phyloP scores from a whole-genome alignment of 441 rosid species.

The Dalechampia spathulata region DNA sequence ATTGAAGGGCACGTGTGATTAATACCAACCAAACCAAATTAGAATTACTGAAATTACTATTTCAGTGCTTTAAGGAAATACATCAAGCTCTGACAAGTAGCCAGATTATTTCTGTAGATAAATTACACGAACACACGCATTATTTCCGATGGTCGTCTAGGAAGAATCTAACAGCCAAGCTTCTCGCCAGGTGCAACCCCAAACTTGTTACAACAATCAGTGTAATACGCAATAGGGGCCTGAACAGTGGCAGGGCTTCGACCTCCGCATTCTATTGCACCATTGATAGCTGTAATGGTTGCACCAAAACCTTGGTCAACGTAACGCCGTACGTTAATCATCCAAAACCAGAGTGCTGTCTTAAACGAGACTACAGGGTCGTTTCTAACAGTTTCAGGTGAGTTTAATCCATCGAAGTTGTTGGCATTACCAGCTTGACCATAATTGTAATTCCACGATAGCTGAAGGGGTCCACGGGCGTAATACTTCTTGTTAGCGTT shows the following conservation, averaged over 20 bases:
- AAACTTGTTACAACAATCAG: slow-evolving; percentile 29
- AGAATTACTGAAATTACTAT: no score
- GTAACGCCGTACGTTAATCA: slow-evolving; percentile 21
- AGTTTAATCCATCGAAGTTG: slow-evolving; percentile 22
- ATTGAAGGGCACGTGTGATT: no score
- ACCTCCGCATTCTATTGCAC: slow-evolving; percentile 33
- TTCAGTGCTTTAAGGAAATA: no score
- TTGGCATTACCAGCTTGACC: slow-evolving; percentile 23
- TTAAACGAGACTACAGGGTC: slow-evolving; percentile 31
- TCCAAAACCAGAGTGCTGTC: slow-evolving; percentile 56
- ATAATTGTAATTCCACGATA: slow-evolving; percentile 29
- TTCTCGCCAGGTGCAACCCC: slow-evolving; percentile 28
- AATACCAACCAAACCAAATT: no score
- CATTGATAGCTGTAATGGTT: slow-evolving; percentile 34
- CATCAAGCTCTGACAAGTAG: no score
- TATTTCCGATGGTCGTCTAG: no score
- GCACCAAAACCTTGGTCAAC: slow-evolving; percentile 43
- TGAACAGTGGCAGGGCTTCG: slow-evolving; percentile 11
- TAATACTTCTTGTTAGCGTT: slow-evolving; percentile 10
- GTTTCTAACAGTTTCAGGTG: slow-evolving; percentile 38
- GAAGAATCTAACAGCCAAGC: slow-evolving; percentile 19
- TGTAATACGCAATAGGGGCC: slow-evolving; percentile 28
- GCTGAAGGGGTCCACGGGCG: slow-evolving; percentile 26
- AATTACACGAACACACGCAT: no score
- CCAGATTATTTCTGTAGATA: no score